Evolutionary conservation across 257 asterid species (phyloP), one percentile per base, ranked within the genome.

Genomic region (Solanum phureja): DNA sequence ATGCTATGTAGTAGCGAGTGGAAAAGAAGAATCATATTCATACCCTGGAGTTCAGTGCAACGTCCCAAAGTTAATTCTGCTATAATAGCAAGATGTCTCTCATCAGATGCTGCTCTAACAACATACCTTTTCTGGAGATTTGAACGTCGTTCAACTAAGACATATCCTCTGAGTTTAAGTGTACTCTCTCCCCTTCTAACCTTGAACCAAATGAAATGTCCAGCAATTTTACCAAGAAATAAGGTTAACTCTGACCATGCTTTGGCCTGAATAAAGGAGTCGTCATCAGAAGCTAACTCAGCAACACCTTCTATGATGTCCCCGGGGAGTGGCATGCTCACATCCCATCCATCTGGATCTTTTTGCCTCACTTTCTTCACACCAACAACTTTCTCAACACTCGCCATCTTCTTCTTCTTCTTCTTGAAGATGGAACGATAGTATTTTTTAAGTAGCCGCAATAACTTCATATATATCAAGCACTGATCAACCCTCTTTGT

Each of bases 11-110:
- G 27, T 37, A 83, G 23, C 6, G 11, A 83, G 23, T 2, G 38
- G 33, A 76, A 9, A 42, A 86, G 42, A 46, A 19, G 40, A 42
- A 74, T 21, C 33, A 13, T 89, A 90, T 94, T 16, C 33, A 13
- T 89, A 90, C 95, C 94, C 73, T 93, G 94, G 23, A 93, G 92
- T 68, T 91, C 92, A 37, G 91, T 84, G 87, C 94, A 93, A 38
- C 89, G 91, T 42, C 90, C 91, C 46, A 84, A 87, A 14, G 93
- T 93, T 89, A 93, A 86, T 35, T 93, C 93, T 1, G 92, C 93
- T 16, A 93, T 81, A 83, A 89, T 92, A 2, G 90, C 96, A 27
- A 93, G 90, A 88, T 92, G 96, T 34, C 93, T 90, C 44, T 92
- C 93, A 82, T 92, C 92, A 14, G 91, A 89, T 58, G 91, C 90